Evolutionary conservation across 78 protist species (phyloP).

Genomic region (Cavenderia fasciculata): DNA sequence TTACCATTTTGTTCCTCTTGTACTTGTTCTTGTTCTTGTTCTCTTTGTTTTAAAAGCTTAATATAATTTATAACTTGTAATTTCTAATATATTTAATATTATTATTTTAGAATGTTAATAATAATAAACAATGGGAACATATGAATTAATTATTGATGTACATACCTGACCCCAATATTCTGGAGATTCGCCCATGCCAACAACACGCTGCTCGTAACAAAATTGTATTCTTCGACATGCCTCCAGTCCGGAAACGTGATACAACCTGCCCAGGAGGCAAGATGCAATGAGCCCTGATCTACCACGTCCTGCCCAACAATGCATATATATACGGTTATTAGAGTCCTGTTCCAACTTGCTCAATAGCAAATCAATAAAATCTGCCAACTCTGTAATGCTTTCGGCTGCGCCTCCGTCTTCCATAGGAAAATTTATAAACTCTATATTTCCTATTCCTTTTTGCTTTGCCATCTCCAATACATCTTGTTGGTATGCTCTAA

Average conservation of each 20-base stretch:
- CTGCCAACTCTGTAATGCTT: conserved; percentile 10
- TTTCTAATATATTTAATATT: too few species aligned
- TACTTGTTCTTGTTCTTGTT: neutral
- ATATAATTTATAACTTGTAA: conserved; percentile 67
- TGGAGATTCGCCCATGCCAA: conserved; percentile 69
- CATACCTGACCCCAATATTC: conserved; percentile 70
- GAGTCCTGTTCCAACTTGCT: neutral
- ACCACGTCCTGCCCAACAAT: conserved; percentile 74
- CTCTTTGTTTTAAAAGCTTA: neutral
- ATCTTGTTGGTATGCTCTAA: conserved; percentile 42
- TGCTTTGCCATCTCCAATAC: neutral
- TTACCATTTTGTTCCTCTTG: neutral
- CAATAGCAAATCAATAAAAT: conserved; percentile 23
- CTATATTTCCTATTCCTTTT: conserved; percentile 12
- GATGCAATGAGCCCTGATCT: conserved; percentile 55
- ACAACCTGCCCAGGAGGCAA: conserved; percentile 57
- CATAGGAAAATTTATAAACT: conserved; percentile 43
- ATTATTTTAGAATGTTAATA: too few species aligned
- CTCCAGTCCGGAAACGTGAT: conserved; percentile 58
- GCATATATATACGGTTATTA: conserved; percentile 8
- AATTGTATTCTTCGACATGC: conserved; percentile 59
- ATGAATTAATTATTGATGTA: too few species aligned
- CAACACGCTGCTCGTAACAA: conserved; percentile 62
- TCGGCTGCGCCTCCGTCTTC: conserved; percentile 75
- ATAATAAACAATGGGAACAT: too few species aligned